These are phyloP conservation scores for Claviceps spartinae DNA, from an alignment of 2,329 filamentous ascomycete genomes.

Conservation along the genomic window DNA sequence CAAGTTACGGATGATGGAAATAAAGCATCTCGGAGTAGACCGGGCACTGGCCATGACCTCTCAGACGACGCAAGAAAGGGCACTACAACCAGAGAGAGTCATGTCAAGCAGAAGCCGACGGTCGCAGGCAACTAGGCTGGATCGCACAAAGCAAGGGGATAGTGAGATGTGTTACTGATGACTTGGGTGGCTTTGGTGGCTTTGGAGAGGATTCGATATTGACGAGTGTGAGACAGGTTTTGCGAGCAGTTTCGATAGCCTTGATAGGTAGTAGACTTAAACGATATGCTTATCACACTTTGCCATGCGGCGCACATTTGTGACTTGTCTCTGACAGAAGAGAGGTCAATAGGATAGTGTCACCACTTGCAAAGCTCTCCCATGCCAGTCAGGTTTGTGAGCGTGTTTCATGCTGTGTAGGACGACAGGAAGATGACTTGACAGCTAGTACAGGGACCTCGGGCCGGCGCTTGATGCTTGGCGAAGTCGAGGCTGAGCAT, in stretches of 20 bases:
- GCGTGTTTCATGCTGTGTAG: no score
- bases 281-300: no score
- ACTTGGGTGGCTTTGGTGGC: neutral
- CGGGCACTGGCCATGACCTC: neutral
- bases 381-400: no score
- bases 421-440: no score
- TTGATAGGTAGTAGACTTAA: neutral
- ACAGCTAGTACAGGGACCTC: no score
- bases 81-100: neutral
- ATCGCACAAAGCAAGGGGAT: neutral
- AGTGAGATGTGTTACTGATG: neutral
- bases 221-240: neutral
- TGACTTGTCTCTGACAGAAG: no score
- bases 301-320: no score
- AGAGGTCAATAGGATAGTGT: no score
- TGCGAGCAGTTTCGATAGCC: neutral
- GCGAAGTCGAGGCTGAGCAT: no score
- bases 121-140: neutral
- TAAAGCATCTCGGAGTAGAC: neutral
- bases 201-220: neutral
- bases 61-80: neutral
- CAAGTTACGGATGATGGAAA: constrained; percentile 4
- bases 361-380: no score
- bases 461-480: no score
- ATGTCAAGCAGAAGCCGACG: neutral